phyloP scores from a whole-genome alignment of 192 early-diverging fungal genomes.

The Coemansia sp. region DNA sequence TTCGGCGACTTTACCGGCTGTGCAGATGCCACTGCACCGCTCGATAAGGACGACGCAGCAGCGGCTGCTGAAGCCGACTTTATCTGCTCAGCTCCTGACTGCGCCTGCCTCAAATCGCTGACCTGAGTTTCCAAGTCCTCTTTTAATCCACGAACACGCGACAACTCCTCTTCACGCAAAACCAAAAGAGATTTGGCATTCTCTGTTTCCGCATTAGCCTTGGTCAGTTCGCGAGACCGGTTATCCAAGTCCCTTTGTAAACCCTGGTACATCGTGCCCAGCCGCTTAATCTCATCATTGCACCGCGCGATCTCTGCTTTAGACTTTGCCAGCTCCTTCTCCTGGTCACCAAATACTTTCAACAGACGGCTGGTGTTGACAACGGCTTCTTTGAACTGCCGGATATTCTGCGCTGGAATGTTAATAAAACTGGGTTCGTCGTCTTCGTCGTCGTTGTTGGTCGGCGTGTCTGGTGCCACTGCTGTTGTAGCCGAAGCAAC shows the following conservation, averaged over 20 bases:
- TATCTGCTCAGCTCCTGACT: slow-evolving; percentile 19
- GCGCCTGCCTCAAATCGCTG: slow-evolving; percentile 26
- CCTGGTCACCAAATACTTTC: slow-evolving; percentile 50
- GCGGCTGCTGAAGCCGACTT: neutral
- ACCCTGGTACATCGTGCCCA: slow-evolving; percentile 20
- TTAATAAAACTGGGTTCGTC: slow-evolving; percentile 16
- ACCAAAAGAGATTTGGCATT: slow-evolving; percentile 35
- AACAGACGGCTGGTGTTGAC: slow-evolving; percentile 53
- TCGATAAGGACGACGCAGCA: too few relatives aligned
- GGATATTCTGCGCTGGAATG: slow-evolving; percentile 44
- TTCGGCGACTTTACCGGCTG: slow-evolving; percentile 26
- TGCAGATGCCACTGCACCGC: too few relatives aligned
- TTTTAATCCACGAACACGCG: slow-evolving; percentile 45
- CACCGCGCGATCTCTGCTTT: slow-evolving; percentile 41
- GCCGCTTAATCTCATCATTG: slow-evolving; percentile 30
- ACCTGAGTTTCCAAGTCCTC: slow-evolving; percentile 51
- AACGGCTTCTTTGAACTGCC: slow-evolving; percentile 50
- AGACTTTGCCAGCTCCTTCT: slow-evolving; percentile 46
- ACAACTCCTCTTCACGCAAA: slow-evolving; percentile 46
- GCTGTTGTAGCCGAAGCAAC: neutral
- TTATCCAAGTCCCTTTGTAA: slow-evolving; percentile 44
- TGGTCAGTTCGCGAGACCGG: slow-evolving; percentile 30
- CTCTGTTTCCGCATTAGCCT: slow-evolving; percentile 45
- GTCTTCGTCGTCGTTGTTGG: too few relatives aligned
- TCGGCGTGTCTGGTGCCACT: slow-evolving; percentile 1